Base-by-base conservation (phyloP, 495 filamentous ascomycete genomes). In the Haplographium delicatum region DNA sequence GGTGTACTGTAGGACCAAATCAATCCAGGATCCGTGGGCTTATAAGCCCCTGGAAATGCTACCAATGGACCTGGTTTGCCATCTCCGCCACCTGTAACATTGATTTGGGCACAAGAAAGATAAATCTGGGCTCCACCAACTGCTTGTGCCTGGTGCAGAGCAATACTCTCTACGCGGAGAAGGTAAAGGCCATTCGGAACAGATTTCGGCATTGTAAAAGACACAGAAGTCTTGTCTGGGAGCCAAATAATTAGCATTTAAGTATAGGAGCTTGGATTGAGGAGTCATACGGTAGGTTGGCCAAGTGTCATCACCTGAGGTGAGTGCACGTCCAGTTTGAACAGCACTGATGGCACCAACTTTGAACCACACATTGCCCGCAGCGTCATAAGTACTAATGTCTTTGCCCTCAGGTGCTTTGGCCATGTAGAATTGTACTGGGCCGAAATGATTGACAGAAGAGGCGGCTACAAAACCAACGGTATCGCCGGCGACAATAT, bases 91-190 rank as follows among this genome's bases (percentile, higher is more conserved):
- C 76, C 76, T 11, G 65, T 71, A 45, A 85, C 72, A 16, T 65
- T 78, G 57, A 85, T 49, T 52, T 84, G 80, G n/a, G 71, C 79
- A 47, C 81, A 84, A 46, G 65, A 64, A 55, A 81, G 66, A 56
- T 80, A 81, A 57, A 73, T 79, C 61, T 79, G 75, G 0, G 77
- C 70, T 44, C 69, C 68, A 44, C 68, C 68, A 10, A 58, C 57
- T 4, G 59, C 35, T 37, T 49, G 58, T 8, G 73, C 73, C 62
- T 76, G 77, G 65, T 82, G 77, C 47, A 81, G 70, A 26, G 72
- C 80, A 20, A 83, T 71, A 5, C 72, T 71, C 58, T 84, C 78
- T 41, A 78, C 73, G 1, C 80, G 70, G 35, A 83, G 63, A 35
- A 84, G 71, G 55, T 81, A 82, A 54, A 79, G 71, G 41, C 78